Evolutionary conservation across 2,329 filamentous ascomycete species (phyloP), one percentile per base, ranked within the genome.

Genomic region (Aspergillus ochraceoroseus): DNA sequence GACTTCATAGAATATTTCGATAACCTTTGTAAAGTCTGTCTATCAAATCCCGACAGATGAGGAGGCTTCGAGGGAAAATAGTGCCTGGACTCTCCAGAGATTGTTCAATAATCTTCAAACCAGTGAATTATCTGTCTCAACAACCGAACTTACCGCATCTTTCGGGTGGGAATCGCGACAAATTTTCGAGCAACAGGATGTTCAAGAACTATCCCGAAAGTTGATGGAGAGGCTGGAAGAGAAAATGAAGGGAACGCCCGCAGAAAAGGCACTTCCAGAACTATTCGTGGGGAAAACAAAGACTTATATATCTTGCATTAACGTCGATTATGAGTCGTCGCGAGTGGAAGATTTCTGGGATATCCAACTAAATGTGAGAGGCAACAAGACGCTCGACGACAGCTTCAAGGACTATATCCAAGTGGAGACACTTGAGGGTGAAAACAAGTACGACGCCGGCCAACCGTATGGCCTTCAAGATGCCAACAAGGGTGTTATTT

Each of bases 221-320:
- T 74, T 98, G 48, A 98, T 98, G 85, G 92, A 98, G 66, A 83
- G 87, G 44, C 83, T 98, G 68, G 94, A 98, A 62, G 85, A 92
- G 58, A 90, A 86, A 62, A 98, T 98, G 94, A 98, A 98, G 67
- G 90, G 87, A 31, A 96, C 92, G 1, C 80, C 84, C 35, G 86
- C 87, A 8, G 87, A 96, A 61, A 94, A 90, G 53, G 85, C 88
- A 2, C 73, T 98, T 6, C 82, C 89, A 1, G 81, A 85, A 47
- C 84, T 98, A 71, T 96, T 98, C 58, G 89, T 92, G 43, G 94
- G 92, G 42, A 96, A 96, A 68, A 89, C 94, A 65, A 96, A 96
- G 71, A 98, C 92, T 0, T 98, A 96, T 65, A 94, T 98, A 51
- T 94, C 87, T 14, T 98, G 94, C 70, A 95, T 98, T 63, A 92